Conservation (phyloP, 352 stramenopile genomes). For the Thraustochytrium striatum region DNA sequence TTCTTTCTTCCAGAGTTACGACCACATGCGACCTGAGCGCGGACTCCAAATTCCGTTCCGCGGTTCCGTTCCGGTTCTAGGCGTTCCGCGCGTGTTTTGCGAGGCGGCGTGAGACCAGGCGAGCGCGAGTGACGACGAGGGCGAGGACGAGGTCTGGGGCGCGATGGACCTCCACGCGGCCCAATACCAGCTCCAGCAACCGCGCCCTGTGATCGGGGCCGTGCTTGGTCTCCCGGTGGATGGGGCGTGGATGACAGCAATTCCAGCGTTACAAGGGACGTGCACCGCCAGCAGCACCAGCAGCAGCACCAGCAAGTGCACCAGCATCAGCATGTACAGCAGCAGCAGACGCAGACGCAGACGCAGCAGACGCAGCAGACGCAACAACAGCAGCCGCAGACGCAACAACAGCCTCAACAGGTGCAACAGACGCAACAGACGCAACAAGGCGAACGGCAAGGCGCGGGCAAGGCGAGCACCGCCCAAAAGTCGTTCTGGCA, state of each 20-base stretch:
- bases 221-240: neutral
- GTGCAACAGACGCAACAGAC: neutral
- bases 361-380: neutral
- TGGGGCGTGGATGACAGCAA: no score
- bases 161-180: neutral
- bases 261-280: no score
- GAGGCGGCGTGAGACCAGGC: no score
- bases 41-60: neutral
- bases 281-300: neutral
- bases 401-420: neutral
- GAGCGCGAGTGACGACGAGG: neutral
- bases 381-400: neutral
- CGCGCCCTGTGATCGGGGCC: neutral
- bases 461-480: constrained; percentile 23
- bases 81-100: neutral
- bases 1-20: no score
- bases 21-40: neutral
- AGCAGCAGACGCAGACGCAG: neutral
- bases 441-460: no score
- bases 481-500: constrained; percentile 46
- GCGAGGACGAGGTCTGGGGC: neutral
- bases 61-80: neutral
- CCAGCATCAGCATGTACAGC: neutral
- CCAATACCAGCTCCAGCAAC: neutral
- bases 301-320: neutral